phyloP scores from a whole-genome alignment of 306 rosid species.

The Fragaria iinumae region DNA sequence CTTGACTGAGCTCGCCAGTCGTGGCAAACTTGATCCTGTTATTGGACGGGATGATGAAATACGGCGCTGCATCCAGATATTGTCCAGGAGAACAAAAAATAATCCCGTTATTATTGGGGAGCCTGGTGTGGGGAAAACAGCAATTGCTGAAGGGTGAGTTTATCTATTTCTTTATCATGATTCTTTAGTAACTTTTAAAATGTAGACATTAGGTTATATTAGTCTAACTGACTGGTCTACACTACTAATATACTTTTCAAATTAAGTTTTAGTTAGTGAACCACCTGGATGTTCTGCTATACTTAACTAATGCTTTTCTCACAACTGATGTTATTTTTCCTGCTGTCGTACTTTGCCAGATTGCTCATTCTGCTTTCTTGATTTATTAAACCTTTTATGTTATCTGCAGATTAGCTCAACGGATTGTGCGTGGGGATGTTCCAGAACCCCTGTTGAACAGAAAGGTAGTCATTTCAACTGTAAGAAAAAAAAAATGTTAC shows the following conservation, averaged over 20 bases:
- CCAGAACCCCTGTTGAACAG: conserved; percentile 91
- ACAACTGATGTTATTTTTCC: background rate
- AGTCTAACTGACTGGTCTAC: background rate
- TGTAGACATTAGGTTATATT: background rate
- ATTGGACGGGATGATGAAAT: conserved; percentile 97
- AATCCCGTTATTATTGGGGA: conserved; percentile 98
- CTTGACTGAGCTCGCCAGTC: conserved; percentile 92
- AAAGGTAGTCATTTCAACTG: conserved; percentile 48
- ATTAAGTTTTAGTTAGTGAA: background rate
- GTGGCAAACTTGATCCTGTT: conserved; percentile 97
- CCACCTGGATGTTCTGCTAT: background rate
- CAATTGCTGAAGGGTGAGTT: conserved; percentile 97
- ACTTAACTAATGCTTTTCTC: background rate
- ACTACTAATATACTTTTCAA: background rate
- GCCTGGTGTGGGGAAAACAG: conserved; percentile 99
- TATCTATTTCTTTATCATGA: background rate
- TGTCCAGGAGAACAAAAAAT: conserved; percentile 91
- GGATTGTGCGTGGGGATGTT: conserved; percentile 96
- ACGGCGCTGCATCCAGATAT: conserved; percentile 86
- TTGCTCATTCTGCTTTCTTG: background rate
- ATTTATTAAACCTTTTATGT: background rate
- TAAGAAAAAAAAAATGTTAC: background rate
- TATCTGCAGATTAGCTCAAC: conserved; percentile 84
- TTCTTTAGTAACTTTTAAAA: background rate
- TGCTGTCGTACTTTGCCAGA: background rate